Percentiles rank a stretch among this genome's conserved stretches.
Conservation (phyloP, 2,329 filamentous ascomycete genomes). For the Aspergillus sp. region DNA sequence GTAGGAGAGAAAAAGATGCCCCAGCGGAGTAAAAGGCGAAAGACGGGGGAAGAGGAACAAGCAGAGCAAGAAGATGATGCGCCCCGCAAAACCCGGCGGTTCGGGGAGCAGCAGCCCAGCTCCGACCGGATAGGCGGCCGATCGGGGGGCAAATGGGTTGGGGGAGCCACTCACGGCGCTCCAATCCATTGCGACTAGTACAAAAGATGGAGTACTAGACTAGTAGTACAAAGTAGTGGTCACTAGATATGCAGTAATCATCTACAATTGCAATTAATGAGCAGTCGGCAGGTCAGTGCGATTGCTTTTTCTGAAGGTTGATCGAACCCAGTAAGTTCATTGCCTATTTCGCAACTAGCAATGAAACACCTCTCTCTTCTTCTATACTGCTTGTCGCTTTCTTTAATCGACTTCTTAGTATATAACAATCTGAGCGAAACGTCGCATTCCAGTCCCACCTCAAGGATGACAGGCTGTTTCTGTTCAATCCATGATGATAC, state of each 20-base stretch:
- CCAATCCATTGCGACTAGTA: neutral
- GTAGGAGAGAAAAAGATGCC: neutral
- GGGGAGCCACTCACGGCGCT: neutral
- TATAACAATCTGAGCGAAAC: neutral
- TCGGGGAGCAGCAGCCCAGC: conserved; percentile 23
- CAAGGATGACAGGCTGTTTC: conserved; percentile 9
- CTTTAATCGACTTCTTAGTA: neutral
- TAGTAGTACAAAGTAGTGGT: neutral
- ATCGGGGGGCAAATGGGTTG: neutral
- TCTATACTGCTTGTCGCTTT: neutral
- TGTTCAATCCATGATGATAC: neutral
- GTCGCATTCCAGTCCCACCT: conserved; percentile 4
- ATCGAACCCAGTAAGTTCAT: neutral
- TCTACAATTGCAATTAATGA: no score
- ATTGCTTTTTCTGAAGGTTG: neutral
- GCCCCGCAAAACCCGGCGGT: conserved; percentile 19
- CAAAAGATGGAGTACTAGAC: neutral
- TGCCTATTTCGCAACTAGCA: neutral
- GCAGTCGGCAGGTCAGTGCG: neutral
- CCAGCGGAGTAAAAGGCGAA: neutral
- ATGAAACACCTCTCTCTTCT: neutral
- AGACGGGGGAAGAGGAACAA: conserved; percentile 10
- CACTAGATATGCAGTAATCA: no score
- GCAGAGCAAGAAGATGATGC: conserved; percentile 2
- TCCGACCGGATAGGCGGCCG: conserved; percentile 16